Base-by-base conservation (phyloP, 176 grass and related monocot genomes). In the Aegilops bicornis region DNA sequence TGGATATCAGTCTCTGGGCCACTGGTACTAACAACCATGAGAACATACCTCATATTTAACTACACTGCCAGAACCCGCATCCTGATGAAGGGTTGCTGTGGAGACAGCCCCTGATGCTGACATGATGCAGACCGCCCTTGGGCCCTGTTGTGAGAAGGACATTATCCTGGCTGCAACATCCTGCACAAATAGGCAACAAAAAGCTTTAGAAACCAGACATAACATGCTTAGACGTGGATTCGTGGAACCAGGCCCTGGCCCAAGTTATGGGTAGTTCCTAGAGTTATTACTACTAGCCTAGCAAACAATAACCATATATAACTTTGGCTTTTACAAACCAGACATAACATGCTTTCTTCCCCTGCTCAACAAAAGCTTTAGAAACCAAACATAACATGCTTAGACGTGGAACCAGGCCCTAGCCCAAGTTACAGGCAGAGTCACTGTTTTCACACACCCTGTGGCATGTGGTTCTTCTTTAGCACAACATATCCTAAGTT, bases 61-160 rank as follows among this genome's bases (percentile, higher is more conserved):
- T 33, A 79, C 91, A 69, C 89, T 90, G 22, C 88, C 87, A 32
- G 93, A 91, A 64, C 73, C 81, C n/a, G 83, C 81, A 87, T 89
- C 88, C 81, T 95, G 91, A 58, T 86, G 89, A 86, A 98, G 96
- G 67, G 93, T 92, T 82, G 91, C 93, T 31, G 81, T 87, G 68
- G 93, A 94, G 52, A 98, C 91, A 71, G 88, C 91, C 54, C 96
- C 93, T 27, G 84, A 88, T 77, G 96, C 96, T 43, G 96, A 98
- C 59, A 98, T 90, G 71, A 98, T 92, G 82, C 93, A 95, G 35
- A 98, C 84, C 56, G 91, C 89, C 73, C 96, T 92, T 66, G 91
- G 93, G 39, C 93, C 93, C 81, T 98, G 96, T 76, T 98, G 96
- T 19, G 91, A 95, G 70, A 98, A 95, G 50, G 93, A 93, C 88